phyloP scores from a whole-genome alignment of 179 eudicot species.

The Drosera spatulata region DNA sequence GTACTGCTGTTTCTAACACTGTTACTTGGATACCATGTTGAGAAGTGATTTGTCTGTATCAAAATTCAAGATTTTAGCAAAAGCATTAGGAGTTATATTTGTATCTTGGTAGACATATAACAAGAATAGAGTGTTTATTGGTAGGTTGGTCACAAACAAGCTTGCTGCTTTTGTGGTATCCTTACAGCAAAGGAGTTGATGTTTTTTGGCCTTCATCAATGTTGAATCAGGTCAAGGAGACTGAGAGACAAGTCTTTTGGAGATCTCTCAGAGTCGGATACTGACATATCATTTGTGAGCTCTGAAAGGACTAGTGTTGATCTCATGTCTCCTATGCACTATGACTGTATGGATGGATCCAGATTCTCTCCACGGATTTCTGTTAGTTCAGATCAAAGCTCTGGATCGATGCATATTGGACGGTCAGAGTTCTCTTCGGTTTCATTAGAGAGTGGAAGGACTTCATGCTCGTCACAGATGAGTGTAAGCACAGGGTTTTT shows the following conservation, averaged over 20 bases:
- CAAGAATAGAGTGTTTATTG: no score
- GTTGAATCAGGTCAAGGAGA: constrained; percentile 23
- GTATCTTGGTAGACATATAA: no score
- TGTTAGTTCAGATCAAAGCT: constrained; percentile 47
- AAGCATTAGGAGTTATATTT: no score
- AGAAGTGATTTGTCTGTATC: no score
- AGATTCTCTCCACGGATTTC: constrained; percentile 43
- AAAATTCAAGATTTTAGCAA: no score
- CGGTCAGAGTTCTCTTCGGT: constrained; percentile 19
- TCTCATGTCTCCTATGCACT: constrained; percentile 32
- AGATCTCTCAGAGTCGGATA: constrained; percentile 43
- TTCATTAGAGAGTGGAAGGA: constrained; percentile 34
- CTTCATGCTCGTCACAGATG: constrained; percentile 23
- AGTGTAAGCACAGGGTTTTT: constrained; percentile 20
- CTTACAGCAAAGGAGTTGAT: neutral
- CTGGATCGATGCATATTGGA: constrained; percentile 17
- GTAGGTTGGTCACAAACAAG: no score
- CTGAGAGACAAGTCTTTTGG: constrained; percentile 38
- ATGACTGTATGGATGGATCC: constrained; percentile 41
- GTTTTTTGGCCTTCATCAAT: neutral
- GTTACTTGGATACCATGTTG: no score
- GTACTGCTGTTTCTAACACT: no score
- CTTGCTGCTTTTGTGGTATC: no score
- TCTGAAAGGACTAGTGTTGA: constrained; percentile 67
- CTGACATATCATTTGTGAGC: constrained; percentile 83